phyloP scores from a whole-genome alignment of 192 early-diverging fungal genomes.

The Cetraspora pellucida region DNA sequence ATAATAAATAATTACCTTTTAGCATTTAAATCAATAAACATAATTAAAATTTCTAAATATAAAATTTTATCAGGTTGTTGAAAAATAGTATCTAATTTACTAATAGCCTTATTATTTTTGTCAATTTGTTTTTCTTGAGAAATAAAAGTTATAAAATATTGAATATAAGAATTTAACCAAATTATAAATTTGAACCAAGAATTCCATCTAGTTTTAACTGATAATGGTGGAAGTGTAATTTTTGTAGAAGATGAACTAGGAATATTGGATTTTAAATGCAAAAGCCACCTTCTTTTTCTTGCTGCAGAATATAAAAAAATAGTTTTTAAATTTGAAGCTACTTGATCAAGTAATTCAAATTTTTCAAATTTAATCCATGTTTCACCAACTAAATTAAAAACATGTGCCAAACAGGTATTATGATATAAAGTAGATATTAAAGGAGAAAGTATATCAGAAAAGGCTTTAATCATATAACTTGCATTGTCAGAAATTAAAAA shows the following conservation, averaged over 20 bases:
- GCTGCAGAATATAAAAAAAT: not conserved
- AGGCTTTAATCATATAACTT: too few relatives aligned
- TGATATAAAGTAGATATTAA: too few relatives aligned
- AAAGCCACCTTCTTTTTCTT: not conserved
- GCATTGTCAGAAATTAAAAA: not conserved
- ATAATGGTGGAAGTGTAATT: not conserved
- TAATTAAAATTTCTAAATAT: slow-evolving; percentile 9
- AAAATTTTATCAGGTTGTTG: not conserved
- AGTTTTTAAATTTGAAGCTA: not conserved
- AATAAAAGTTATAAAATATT: not conserved
- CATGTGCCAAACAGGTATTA: too few relatives aligned
- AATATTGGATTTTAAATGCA: slow-evolving; percentile 8
- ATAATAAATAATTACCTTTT: not conserved
- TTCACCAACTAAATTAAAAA: too few relatives aligned
- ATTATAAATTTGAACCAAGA: slow-evolving; percentile 14
- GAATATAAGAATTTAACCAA: not conserved
- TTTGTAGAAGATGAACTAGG: not conserved
- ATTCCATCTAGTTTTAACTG: slow-evolving; percentile 8
- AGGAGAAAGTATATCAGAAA: too few relatives aligned
- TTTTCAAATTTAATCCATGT: too few relatives aligned
- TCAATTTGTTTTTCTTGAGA: not conserved
- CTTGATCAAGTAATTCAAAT: not conserved
- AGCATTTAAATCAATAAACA: slow-evolving; percentile 16
- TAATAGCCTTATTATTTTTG: not conserved
- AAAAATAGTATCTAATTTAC: slow-evolving; percentile 1